These are phyloP conservation scores for Talaromyces piceae DNA, from an alignment of 2,329 filamentous ascomycete genomes.

Conservation along the genomic window DNA sequence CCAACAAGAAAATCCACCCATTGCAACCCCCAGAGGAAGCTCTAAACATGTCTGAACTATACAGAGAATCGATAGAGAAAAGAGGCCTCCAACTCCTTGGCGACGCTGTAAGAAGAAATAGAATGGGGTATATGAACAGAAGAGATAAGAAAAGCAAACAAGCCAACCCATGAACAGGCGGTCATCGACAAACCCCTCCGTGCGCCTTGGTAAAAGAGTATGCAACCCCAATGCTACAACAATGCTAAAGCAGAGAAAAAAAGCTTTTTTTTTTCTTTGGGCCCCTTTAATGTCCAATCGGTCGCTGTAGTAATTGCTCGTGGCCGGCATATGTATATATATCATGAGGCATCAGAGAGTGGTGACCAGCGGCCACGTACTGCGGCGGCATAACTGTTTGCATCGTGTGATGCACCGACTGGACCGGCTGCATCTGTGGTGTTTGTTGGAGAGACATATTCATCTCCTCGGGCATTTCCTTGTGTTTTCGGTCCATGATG, in stretches of 20 bases:
- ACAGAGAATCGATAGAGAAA: background rate
- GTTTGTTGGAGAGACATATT: constrained; percentile 3
- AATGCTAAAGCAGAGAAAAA: constrained; percentile 1
- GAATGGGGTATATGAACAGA: background rate
- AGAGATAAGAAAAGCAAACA: background rate
- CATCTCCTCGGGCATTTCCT: constrained; percentile 5
- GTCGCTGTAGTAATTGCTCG: constrained; percentile 10
- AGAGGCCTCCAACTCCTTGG: background rate
- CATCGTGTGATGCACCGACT: constrained; percentile 12
- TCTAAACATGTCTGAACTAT: background rate
- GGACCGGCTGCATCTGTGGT: constrained; percentile 3
- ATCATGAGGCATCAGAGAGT: constrained; percentile 6
- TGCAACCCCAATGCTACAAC: background rate
- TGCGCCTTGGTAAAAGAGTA: background rate
- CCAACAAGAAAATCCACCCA: background rate
- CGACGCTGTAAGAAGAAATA: background rate
- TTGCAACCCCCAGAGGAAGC: background rate
- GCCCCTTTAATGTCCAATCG: constrained; percentile 5
- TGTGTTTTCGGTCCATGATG: constrained; percentile 12
- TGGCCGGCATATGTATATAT: constrained; percentile 10
- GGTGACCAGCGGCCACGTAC: constrained; percentile 15
- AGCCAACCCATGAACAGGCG: constrained; percentile 1
- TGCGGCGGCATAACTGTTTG: constrained; percentile 17
- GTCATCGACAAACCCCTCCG: background rate
- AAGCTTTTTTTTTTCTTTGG: too few species aligned